Conservation (phyloP, 306 rosid species). For the Malus orientalis region DNA sequence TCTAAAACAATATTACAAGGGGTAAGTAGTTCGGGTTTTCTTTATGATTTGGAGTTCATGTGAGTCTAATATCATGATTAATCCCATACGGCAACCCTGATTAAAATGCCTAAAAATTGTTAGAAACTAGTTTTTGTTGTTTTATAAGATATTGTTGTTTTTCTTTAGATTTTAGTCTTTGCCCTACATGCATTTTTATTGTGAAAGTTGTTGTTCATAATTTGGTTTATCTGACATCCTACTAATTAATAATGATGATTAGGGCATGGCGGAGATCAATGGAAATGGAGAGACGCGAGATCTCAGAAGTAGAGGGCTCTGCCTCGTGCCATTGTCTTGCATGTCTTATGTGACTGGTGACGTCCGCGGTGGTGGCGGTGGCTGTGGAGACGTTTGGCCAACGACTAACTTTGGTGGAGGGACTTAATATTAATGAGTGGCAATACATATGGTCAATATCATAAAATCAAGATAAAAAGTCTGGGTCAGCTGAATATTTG, state of each 20-base stretch:
- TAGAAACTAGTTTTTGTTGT: neutral
- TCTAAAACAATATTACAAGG: constrained; percentile 33
- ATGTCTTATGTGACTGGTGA: constrained; percentile 65
- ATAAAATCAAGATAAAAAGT: neutral
- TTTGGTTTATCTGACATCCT: neutral
- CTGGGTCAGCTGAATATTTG: neutral
- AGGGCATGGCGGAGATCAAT: constrained; percentile 30
- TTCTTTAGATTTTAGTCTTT: neutral
- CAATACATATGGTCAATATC: neutral
- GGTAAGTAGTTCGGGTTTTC: constrained; percentile 28
- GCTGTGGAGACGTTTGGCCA: constrained; percentile 39
- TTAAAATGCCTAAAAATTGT: neutral
- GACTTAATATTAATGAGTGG: neutral
- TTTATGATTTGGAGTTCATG: neutral
- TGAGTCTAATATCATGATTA: neutral
- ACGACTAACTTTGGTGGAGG: constrained; percentile 44
- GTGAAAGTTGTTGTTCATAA: neutral
- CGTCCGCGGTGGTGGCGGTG: neutral
- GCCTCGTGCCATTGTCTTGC: constrained; percentile 78
- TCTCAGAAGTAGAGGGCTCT: constrained; percentile 75
- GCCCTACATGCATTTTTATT: neutral
- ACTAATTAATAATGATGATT: neutral
- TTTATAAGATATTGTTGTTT: neutral
- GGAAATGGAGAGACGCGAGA: constrained; percentile 40
- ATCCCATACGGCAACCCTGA: neutral